Conservation (phyloP, 306 rosid species). For the Acacia acuminata region DNA sequence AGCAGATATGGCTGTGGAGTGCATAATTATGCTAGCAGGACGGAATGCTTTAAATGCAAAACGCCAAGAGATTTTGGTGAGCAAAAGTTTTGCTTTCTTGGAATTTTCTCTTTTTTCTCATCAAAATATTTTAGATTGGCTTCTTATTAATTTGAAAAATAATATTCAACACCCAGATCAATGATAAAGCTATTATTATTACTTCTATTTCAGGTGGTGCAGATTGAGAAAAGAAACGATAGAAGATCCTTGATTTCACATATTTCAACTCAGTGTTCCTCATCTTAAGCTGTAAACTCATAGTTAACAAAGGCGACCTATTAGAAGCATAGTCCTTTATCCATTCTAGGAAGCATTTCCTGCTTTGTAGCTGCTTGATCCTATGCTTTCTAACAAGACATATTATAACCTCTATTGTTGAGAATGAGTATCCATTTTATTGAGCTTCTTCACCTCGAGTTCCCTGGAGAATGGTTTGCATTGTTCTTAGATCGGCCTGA, state of each 20-base stretch:
- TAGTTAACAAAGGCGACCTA: constrained; percentile 36
- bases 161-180: constrained; percentile 25
- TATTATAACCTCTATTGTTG: constrained; percentile 12
- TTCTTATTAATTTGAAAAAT: not conserved
- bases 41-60: constrained; percentile 78
- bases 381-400: constrained; percentile 26
- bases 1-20: constrained; percentile 77
- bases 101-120: not conserved
- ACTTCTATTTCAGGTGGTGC: constrained; percentile 45
- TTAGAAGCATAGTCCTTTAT: constrained; percentile 26
- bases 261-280: constrained; percentile 9
- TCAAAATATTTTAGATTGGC: not conserved
- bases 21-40: constrained; percentile 88
- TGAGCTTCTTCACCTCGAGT: not conserved
- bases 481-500: constrained; percentile 17
- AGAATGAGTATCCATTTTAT: constrained; percentile 20
- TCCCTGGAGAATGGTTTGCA: constrained; percentile 27
- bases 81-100: not conserved
- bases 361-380: constrained; percentile 11
- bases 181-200: constrained; percentile 21
- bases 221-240: constrained; percentile 33
- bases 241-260: not conserved
- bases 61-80: constrained; percentile 65
- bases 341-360: constrained; percentile 33
- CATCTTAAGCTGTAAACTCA: constrained; percentile 30